phyloP scores from a whole-genome alignment of 805 yeast genomes.

The Candida jianshihensis region DNA sequence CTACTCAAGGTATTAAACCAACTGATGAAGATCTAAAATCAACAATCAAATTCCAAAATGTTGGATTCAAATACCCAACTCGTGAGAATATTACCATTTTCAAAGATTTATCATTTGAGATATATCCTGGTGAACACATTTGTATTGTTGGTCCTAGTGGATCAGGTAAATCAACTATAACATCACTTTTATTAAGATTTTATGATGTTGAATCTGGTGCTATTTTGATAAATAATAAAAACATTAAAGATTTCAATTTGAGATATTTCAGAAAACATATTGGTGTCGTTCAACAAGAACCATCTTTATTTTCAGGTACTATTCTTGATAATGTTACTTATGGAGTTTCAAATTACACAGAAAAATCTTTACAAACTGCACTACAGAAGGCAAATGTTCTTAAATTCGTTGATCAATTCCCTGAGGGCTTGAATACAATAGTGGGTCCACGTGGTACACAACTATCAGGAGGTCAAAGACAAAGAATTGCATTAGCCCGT shows the following conservation, averaged over 20 bases:
- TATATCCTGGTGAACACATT: constrained; percentile 77
- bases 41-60: constrained; percentile 52
- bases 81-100: constrained; percentile 69
- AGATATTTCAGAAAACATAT: constrained; percentile 65
- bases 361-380: constrained; percentile 55
- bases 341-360: constrained; percentile 52
- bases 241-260: constrained; percentile 58
- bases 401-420: constrained; percentile 64
- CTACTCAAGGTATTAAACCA: constrained; percentile 51
- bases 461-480: constrained; percentile 92
- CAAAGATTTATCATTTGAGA: constrained; percentile 47
- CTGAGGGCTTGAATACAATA: constrained; percentile 71
- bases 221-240: constrained; percentile 56
- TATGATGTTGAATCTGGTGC: constrained; percentile 71
- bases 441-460: constrained; percentile 88
- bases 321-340: constrained; percentile 78
- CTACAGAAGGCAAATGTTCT: constrained; percentile 66
- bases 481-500: constrained; percentile 85
- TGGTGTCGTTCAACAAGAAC: constrained; percentile 94
- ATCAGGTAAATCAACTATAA: constrained; percentile 87
- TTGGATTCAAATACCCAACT: constrained; percentile 77
- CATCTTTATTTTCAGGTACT: constrained; percentile 80
- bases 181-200: constrained; percentile 71
- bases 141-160: constrained; percentile 98
- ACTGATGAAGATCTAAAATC: constrained; percentile 26